Percentiles rank a stretch among this genome's conserved stretches.
Evolutionary conservation across 495 filamentous ascomycete genomes (phyloP).

Genomic region (Lasiosphaeris hirsuta): DNA sequence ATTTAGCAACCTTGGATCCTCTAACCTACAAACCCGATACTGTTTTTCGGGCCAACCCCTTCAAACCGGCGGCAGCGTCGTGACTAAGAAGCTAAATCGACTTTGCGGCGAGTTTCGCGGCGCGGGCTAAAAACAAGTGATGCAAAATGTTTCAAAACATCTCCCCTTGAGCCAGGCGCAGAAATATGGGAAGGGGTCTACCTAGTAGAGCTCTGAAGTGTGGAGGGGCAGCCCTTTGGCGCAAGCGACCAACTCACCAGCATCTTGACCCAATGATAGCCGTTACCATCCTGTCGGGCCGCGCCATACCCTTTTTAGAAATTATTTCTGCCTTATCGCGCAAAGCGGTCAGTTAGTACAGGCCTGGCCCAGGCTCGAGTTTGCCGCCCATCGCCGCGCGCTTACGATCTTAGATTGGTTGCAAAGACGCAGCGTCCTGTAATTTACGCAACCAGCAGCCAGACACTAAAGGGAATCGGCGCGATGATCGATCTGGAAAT

Average conservation of each 20-base stretch:
- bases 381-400: constrained; percentile 13
- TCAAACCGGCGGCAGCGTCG: no score
- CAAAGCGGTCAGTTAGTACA: background rate
- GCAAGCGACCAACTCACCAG: no score
- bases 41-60: no score
- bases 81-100: no score
- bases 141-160: background rate
- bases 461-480: background rate
- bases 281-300: constrained; percentile 15
- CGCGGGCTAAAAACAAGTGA: constrained; percentile 4
- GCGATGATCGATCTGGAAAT: no score
- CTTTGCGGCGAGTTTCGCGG: background rate
- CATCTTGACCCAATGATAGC: background rate
- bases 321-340: background rate
- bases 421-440: constrained; percentile 2
- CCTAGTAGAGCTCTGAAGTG: background rate
- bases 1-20: no score
- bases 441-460: constrained; percentile 3
- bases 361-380: background rate
- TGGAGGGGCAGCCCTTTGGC: background rate
- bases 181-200: background rate
- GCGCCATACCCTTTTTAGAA: constrained; percentile 6
- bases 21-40: no score
- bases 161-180: constrained; percentile 2
- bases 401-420: constrained; percentile 10